Conservation (phyloP, 331 rosid genomes). For the Rhamnella rubrinervis region DNA sequence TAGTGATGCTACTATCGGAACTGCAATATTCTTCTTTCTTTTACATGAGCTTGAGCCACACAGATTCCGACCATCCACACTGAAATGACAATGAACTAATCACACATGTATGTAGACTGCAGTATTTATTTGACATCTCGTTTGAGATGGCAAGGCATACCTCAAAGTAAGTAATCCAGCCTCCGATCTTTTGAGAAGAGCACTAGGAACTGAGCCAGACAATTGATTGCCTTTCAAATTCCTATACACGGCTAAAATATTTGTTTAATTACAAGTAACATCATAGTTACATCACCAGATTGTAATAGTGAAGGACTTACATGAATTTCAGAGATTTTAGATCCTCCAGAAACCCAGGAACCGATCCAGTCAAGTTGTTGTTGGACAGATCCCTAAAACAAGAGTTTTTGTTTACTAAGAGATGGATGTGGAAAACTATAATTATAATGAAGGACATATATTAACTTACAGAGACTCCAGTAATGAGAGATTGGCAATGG, state of each 20-base stretch:
- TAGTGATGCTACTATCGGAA: slow-evolving; percentile 46
- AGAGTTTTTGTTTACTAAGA: background rate
- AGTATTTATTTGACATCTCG: too few species aligned
- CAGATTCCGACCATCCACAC: slow-evolving; percentile 57
- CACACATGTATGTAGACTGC: background rate
- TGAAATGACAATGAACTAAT: slow-evolving; percentile 10
- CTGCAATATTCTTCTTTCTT: slow-evolving; percentile 39
- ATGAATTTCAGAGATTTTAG: slow-evolving; percentile 45
- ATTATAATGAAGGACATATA: background rate
- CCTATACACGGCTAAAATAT: slow-evolving; percentile 29
- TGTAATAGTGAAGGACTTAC: slow-evolving; percentile 40
- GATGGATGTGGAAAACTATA: background rate
- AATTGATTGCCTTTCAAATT: slow-evolving; percentile 57
- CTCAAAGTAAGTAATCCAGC: slow-evolving; percentile 52
- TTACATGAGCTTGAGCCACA: slow-evolving; percentile 30
- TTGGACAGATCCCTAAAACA: slow-evolving; percentile 60
- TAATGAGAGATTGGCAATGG: slow-evolving; percentile 50
- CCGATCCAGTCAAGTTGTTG: slow-evolving; percentile 59
- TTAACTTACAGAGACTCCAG: slow-evolving; percentile 61
- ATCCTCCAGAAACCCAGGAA: slow-evolving; percentile 57
- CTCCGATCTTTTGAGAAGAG: slow-evolving; percentile 43
- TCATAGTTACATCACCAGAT: background rate
- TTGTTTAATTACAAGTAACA: too few species aligned
- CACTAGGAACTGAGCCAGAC: slow-evolving; percentile 49
- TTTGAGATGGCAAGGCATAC: slow-evolving; percentile 29